Evolutionary conservation across 169 alveolate genomes (phyloP).

Genomic region (Ichthyophthirius multifiliis): DNA sequence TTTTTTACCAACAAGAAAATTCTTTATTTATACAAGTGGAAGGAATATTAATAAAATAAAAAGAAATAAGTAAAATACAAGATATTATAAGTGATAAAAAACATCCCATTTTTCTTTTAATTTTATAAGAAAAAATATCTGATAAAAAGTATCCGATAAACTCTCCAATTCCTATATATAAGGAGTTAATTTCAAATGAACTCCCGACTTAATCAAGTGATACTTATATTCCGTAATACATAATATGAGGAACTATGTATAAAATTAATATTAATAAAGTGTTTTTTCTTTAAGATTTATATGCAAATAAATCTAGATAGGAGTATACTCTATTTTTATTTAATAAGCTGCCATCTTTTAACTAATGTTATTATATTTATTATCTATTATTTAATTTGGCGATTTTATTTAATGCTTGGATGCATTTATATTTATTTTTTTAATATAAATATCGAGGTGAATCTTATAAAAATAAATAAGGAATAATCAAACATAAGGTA

Average conservation of each 20-base stretch:
- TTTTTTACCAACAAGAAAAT: not conserved
- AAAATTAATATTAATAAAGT: not conserved
- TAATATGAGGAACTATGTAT: not conserved
- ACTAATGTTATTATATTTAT: not conserved
- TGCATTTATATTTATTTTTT: not conserved
- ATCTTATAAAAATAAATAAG: not conserved
- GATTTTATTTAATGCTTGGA: not conserved
- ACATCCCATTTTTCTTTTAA: not conserved
- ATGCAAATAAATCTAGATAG: not conserved
- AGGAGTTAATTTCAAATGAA: not conserved
- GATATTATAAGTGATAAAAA: not conserved
- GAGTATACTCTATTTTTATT: not conserved
- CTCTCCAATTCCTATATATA: constrained; percentile 9
- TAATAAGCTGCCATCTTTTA: not conserved
- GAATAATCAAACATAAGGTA: not conserved
- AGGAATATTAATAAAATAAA: not conserved
- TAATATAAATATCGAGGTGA: not conserved
- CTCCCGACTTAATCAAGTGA: not conserved
- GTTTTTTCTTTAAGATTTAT: not conserved
- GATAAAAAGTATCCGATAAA: not conserved
- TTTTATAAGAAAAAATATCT: not conserved
- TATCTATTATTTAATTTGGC: not conserved
- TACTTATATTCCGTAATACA: constrained; percentile 14
- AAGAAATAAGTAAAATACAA: not conserved
- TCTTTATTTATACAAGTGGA: not conserved